Percentiles rank a stretch among this genome's conserved stretches.
These are phyloP conservation scores for Agaricus sinodeliciosus DNA, from an alignment of 768 basidiomycete genomes.

Conservation along the genomic window DNA sequence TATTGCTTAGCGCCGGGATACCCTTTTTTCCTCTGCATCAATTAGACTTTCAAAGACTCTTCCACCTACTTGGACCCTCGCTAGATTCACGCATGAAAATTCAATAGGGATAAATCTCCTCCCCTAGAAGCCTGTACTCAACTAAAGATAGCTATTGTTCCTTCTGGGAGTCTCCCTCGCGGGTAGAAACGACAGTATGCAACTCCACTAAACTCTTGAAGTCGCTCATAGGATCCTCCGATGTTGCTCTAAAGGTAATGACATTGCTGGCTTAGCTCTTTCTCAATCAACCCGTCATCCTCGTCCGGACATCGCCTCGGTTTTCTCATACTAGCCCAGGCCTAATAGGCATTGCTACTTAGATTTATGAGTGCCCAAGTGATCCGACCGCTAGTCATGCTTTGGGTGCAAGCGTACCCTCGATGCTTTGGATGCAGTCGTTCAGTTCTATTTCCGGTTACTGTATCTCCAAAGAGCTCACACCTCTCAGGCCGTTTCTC, in stretches of 20 bases:
- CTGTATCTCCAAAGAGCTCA: not conserved
- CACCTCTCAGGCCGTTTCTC: not conserved
- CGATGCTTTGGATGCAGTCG: not conserved
- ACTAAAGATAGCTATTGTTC: constrained; percentile 6
- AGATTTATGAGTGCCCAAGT: not conserved
- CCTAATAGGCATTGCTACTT: not conserved
- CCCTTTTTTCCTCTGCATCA: not conserved
- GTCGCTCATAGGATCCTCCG: not conserved
- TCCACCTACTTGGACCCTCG: not conserved
- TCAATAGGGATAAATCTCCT: not conserved
- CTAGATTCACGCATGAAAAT: constrained; percentile 2
- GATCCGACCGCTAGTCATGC: constrained; percentile 1
- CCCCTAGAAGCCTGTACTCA: constrained; percentile 3
- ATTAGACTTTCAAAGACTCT: not conserved
- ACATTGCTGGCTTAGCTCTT: not conserved
- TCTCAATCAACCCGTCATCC: not conserved
- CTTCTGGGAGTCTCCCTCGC: not conserved
- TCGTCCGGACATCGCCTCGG: constrained; percentile 6
- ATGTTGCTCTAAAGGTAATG: not conserved
- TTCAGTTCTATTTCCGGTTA: constrained; percentile 4
- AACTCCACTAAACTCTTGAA: constrained; percentile 6
- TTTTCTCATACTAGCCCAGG: not conserved
- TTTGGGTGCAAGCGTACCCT: not conserved
- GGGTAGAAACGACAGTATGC: not conserved
- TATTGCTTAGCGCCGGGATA: not conserved